phyloP scores from a whole-genome alignment of 2,329 filamentous ascomycete genomes.

The Mollisiaceae sp. region DNA sequence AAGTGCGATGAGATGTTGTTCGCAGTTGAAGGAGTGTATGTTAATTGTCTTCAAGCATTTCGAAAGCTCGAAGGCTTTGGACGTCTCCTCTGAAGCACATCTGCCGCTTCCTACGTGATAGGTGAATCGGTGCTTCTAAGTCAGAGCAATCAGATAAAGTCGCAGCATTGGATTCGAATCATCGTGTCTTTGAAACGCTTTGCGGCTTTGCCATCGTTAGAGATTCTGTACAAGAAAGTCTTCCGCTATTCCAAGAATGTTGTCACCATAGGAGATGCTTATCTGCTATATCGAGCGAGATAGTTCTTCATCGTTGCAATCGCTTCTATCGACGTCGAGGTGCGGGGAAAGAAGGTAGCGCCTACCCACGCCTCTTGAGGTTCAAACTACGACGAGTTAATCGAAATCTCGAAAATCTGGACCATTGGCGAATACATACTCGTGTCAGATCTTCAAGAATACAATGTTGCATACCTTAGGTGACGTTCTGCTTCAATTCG shows the following conservation, averaged over 20 bases:
- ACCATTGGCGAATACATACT: not conserved
- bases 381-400: not conserved
- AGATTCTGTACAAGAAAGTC: not conserved
- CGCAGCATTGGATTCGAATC: not conserved
- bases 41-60: too few relatives aligned
- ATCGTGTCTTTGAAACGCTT: not conserved
- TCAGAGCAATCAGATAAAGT: not conserved
- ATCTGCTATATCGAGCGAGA: not conserved
- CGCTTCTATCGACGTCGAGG: not conserved
- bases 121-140: not conserved
- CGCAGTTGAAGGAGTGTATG: not conserved
- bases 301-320: not conserved
- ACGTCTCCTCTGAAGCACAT: not conserved
- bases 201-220: not conserved
- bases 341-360: not conserved
- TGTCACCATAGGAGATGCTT: not conserved
- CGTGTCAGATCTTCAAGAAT: not conserved
- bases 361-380: not conserved
- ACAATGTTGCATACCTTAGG: slow-evolving; percentile 1
- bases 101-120: not conserved
- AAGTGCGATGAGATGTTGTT: not conserved
- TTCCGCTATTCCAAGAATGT: not conserved
- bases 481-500: not conserved
- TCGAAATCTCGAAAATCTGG: not conserved
- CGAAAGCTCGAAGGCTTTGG: not conserved